Percentiles rank a stretch among this genome's conserved stretches.
phyloP scores from a whole-genome alignment of 2,329 filamentous ascomycete species.

The Coniella lustricola region DNA sequence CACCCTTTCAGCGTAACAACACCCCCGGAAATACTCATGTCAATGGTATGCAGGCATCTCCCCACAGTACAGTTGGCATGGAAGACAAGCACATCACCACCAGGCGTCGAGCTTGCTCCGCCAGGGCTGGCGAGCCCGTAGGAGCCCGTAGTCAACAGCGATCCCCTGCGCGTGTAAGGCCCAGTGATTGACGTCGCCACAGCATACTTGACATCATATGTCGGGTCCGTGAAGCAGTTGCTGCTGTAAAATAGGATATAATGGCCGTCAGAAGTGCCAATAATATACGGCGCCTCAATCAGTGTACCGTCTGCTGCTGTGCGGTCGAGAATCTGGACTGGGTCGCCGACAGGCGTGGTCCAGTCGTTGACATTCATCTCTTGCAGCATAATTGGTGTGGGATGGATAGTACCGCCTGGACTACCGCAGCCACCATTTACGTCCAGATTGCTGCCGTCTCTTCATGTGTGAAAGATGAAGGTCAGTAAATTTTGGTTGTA shows the following conservation, averaged over 20 bases:
- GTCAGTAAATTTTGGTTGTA: not conserved
- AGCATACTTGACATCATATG: constrained; percentile 56
- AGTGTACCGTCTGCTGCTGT: constrained; percentile 42
- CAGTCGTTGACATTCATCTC: constrained; percentile 44
- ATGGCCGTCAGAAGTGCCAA: constrained; percentile 35
- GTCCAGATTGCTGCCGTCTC: constrained; percentile 53
- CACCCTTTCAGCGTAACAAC: constrained; percentile 5
- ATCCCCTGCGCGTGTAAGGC: constrained; percentile 10
- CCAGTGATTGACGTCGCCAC: constrained; percentile 21
- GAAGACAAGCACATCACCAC: constrained; percentile 11
- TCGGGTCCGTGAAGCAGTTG: constrained; percentile 47
- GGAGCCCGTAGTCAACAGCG: constrained; percentile 5
- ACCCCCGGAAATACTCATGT: constrained; percentile 8
- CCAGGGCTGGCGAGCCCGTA: constrained; percentile 13
- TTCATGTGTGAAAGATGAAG: constrained; percentile 10
- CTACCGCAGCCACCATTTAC: constrained; percentile 38
- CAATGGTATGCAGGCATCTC: constrained; percentile 12
- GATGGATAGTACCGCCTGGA: constrained; percentile 30
- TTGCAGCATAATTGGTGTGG: constrained; percentile 53
- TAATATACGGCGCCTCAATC: constrained; percentile 53
- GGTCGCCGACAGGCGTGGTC: constrained; percentile 41
- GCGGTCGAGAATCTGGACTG: constrained; percentile 40
- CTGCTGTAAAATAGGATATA: constrained; percentile 59
- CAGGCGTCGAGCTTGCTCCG: constrained; percentile 10
- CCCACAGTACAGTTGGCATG: constrained; percentile 9